Evolutionary conservation across 441 rosid species (phyloP).

Genomic region (Jatropha podagrica): DNA sequence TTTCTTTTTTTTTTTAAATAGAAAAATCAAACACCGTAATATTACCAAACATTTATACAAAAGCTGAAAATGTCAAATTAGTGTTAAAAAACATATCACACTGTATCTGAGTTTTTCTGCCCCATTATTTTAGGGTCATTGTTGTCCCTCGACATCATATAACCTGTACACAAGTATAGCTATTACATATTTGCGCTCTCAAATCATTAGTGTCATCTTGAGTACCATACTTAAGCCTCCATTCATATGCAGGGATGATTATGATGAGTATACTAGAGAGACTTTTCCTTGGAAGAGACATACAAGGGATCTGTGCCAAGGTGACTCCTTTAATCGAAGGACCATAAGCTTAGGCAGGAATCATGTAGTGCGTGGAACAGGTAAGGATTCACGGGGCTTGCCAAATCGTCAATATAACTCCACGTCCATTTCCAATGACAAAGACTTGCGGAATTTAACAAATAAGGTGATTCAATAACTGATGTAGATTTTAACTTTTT

Average conservation of each 20-base stretch:
- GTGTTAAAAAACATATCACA: background rate
- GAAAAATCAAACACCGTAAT: background rate
- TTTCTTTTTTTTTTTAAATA: background rate
- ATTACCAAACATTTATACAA: background rate
- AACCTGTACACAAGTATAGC: background rate
- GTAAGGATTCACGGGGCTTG: constrained; percentile 43
- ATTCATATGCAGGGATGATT: constrained; percentile 56
- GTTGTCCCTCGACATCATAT: background rate
- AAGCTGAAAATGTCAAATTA: background rate
- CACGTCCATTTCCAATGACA: constrained; percentile 44
- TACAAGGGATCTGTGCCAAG: constrained; percentile 44
- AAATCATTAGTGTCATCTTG: background rate
- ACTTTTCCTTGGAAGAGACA: constrained; percentile 79
- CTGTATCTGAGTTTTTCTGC: background rate
- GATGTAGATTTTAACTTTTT: background rate
- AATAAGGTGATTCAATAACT: constrained; percentile 56
- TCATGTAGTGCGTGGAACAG: constrained; percentile 32
- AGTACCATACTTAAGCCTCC: background rate
- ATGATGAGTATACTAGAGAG: constrained; percentile 46
- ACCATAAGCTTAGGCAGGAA: constrained; percentile 44
- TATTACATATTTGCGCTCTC: constrained; percentile 4
- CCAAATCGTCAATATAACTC: constrained; percentile 48
- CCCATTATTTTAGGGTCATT: background rate
- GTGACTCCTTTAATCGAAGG: constrained; percentile 43
- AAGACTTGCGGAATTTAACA: constrained; percentile 29